A percentile compares a stretch with the other conserved stretches of the same genome.
These are phyloP conservation scores for Rosellinia necatrix DNA, from an alignment of 2,329 filamentous ascomycete species.

Conservation along the genomic window DNA sequence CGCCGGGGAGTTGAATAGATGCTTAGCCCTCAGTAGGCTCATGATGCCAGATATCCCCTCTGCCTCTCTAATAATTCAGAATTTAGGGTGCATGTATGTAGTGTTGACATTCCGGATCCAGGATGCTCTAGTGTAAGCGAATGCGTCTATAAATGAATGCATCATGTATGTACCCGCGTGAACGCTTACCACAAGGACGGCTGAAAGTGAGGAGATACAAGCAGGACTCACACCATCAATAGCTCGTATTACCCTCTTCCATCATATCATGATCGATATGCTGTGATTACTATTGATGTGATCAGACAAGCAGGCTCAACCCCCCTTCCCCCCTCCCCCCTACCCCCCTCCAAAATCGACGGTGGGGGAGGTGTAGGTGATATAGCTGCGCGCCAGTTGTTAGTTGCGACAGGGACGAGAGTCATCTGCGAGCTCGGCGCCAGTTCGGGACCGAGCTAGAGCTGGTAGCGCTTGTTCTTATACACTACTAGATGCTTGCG, in stretches of 20 bases:
- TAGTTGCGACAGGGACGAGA: neutral
- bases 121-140: neutral
- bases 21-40: neutral
- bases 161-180: too few relatives aligned
- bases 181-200: too few relatives aligned
- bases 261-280: neutral
- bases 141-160: conserved; percentile 6
- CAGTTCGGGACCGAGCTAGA: conserved; percentile 16
- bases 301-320: too few relatives aligned
- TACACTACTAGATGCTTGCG: neutral
- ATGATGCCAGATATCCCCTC: neutral
- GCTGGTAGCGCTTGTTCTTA: neutral
- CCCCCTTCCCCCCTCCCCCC: too few relatives aligned
- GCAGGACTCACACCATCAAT: neutral
- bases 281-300: neutral
- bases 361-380: too few relatives aligned
- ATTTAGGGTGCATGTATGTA: neutral
- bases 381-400: too few relatives aligned
- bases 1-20: conserved; percentile 9
- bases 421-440: too few relatives aligned
- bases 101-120: neutral
- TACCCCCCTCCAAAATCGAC: too few relatives aligned
- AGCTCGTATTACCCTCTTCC: neutral
- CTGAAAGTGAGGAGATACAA: too few relatives aligned
- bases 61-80: neutral